Base-by-base conservation (phyloP, 768 basidiomycete genomes). In the Mycena kentingensis region DNA sequence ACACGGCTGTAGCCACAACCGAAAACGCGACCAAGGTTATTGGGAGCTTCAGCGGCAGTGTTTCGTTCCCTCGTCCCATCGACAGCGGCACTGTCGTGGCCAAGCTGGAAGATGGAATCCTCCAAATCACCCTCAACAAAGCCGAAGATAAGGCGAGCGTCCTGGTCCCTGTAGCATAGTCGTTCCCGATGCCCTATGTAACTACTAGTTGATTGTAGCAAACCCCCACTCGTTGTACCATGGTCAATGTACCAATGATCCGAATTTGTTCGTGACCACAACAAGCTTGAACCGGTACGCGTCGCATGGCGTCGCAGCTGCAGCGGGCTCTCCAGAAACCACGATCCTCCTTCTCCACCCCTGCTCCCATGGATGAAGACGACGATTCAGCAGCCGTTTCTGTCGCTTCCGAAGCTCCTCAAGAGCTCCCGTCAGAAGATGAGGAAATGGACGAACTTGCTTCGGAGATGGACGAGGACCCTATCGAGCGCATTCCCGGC, bases 401-500 rank as follows among this genome's bases (percentile, higher is more conserved):
- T 28, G 56, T 46, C 34, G 56, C 63, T 8, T 60, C 47, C 19
- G 57, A 61, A 21, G 24, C 52, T 27, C 54, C 58, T 15, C 37
- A 37, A 21, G 57, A 58, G 28, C 28, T 64, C 31, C 69, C 70
- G n/a, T 37, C 46, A 21, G 82, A 83, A 48, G 70, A 84, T 56
- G 82, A 83, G 43, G 84, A 85, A 63, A 75, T 83, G 57, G 84
- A 86, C 72, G 77, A 87, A 64, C 80, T 87, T 24, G 81, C 80
- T 65, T 83, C 83, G 8, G 82, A 80, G 52, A 66, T 74, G 6
- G 76, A 79, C 39, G 68, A 71, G 21, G 75, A 76, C 28, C 63
- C 67, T 1, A 65, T 63, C 11, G 71, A 71, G 48, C 83, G 86
- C 57, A 69, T 74, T 21, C 82, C 81, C 1, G 90, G 89, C 22